Conservation (phyloP, 2,329 filamentous ascomycete species). For the Aspergillus novofumigatus region DNA sequence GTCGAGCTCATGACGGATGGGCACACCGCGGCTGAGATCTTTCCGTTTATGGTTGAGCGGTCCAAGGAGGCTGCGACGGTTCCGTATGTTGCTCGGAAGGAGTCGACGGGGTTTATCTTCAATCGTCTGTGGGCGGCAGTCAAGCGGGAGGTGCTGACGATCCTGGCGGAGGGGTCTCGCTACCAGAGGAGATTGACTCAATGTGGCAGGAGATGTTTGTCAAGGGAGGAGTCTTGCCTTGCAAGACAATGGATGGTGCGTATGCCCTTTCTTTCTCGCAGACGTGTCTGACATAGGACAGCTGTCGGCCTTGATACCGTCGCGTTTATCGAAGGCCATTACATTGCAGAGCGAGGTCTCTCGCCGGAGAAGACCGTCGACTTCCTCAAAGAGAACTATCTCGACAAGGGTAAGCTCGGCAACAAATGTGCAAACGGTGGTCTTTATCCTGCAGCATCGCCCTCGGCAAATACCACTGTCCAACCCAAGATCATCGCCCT, state of each 20-base stretch:
- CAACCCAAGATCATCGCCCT: constrained; percentile 15
- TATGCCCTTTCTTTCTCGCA: neutral
- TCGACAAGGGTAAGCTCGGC: constrained; percentile 47
- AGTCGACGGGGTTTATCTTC: constrained; percentile 53
- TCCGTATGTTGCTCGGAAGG: constrained; percentile 43
- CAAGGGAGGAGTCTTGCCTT: constrained; percentile 26
- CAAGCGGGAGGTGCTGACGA: constrained; percentile 49
- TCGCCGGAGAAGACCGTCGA: constrained; percentile 39
- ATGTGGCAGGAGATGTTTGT: constrained; percentile 45
- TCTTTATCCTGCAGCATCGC: constrained; percentile 28
- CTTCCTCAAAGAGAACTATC: constrained; percentile 44
- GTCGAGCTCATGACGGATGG: constrained; percentile 55
- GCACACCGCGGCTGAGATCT: constrained; percentile 39
- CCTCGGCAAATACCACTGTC: neutral
- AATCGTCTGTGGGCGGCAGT: constrained; percentile 56
- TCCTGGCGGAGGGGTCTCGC: constrained; percentile 49
- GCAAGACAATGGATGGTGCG: constrained; percentile 43
- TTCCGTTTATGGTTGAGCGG: constrained; percentile 44
- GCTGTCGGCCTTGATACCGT: constrained; percentile 52
- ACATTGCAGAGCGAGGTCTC: constrained; percentile 48
- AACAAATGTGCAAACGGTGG: constrained; percentile 42
- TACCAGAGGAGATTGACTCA: constrained; percentile 48
- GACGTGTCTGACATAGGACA: neutral
- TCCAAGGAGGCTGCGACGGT: constrained; percentile 39
- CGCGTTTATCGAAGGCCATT: constrained; percentile 51